A percentile compares a stretch with the other conserved stretches of the same genome.
phyloP scores from a whole-genome alignment of 768 basidiomycete genomes.

The Tricholoma terreum region DNA sequence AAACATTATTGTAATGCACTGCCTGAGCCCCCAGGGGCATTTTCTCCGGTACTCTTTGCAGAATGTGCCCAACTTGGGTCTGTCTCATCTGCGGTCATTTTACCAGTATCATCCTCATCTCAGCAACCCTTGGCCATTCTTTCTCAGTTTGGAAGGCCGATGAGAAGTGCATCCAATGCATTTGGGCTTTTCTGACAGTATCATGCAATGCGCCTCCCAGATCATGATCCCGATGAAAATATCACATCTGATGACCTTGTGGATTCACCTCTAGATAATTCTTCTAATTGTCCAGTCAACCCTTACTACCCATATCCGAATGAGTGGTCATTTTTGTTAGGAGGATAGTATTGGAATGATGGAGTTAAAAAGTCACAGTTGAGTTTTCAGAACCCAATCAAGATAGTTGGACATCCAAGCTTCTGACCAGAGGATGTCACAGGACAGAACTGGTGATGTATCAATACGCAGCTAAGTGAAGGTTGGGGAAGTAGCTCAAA shows the following conservation, averaged over 20 bases:
- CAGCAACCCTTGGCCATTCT: no score
- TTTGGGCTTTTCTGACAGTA: neutral
- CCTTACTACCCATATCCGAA: neutral
- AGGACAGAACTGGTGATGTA: slow-evolving; percentile 2
- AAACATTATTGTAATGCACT: no score
- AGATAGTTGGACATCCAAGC: slow-evolving; percentile 1
- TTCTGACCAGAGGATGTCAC: slow-evolving; percentile 8
- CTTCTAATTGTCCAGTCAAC: neutral
- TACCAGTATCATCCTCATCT: no score
- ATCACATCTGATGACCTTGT: neutral
- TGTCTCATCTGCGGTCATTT: no score
- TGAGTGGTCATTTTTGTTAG: no score
- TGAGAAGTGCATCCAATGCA: neutral
- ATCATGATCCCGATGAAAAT: neutral
- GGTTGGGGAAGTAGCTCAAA: neutral
- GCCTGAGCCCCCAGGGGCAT: no score
- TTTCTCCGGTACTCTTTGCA: no score
- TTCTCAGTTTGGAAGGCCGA: neutral
- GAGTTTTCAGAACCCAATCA: neutral
- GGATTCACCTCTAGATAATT: neutral
- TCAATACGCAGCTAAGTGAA: neutral
- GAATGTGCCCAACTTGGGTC: no score
- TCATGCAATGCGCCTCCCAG: neutral
- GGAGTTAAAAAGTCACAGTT: no score
- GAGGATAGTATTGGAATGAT: slow-evolving; percentile 4